Conservation (phyloP, 306 rosid species). For the Heteromeles arbutifolia region DNA sequence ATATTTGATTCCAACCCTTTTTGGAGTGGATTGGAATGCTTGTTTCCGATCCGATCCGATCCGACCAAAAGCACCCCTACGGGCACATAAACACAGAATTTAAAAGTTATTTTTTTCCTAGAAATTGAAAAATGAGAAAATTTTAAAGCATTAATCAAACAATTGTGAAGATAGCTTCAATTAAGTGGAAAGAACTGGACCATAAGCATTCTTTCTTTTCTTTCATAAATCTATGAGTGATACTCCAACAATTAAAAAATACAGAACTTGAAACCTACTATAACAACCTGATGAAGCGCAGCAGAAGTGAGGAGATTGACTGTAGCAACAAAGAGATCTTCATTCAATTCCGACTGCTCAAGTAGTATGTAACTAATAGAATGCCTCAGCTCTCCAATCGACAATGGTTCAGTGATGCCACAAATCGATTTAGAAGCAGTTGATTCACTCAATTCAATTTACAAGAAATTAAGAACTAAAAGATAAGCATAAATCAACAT, state of each 20-base stretch:
- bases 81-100: neutral
- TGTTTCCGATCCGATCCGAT: too few relatives aligned
- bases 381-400: constrained; percentile 62
- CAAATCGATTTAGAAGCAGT: constrained; percentile 1
- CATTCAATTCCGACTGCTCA: constrained; percentile 53
- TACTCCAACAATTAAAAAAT: neutral
- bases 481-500: constrained; percentile 15
- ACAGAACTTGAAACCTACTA: neutral
- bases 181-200: neutral
- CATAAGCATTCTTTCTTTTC: neutral
- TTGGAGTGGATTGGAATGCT: too few relatives aligned
- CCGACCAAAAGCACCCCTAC: too few relatives aligned
- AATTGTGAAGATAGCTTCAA: neutral
- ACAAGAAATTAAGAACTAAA: constrained; percentile 14
- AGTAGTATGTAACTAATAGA: constrained; percentile 47
- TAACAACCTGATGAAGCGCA: constrained; percentile 69
- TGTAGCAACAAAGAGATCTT: constrained; percentile 73
- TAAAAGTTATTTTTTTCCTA: neutral
- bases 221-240: neutral
- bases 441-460: constrained; percentile 6
- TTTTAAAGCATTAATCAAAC: neutral
- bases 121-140: neutral
- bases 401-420: constrained; percentile 16
- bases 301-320: constrained; percentile 71
- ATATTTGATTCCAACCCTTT: too few relatives aligned